phyloP scores from a whole-genome alignment of 2,329 filamentous ascomycete species.

The Exophiala spinifera region DNA sequence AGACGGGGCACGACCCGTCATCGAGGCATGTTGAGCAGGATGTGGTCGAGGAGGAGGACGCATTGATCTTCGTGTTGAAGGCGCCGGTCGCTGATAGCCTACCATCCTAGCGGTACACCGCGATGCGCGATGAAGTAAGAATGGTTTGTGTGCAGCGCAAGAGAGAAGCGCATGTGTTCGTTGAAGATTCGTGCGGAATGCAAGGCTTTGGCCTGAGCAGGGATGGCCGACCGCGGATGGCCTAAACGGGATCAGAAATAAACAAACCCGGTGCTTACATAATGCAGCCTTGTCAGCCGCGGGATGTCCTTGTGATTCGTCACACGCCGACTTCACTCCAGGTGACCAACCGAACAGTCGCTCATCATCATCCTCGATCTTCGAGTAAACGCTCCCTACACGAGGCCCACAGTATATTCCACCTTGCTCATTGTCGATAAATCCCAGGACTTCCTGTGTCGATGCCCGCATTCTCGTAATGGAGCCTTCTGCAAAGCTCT shows the following conservation, averaged over 20 bases:
- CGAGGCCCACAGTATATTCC: too few relatives aligned
- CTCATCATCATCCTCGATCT: not conserved
- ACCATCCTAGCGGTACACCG: constrained; percentile 47
- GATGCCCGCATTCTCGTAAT: constrained; percentile 18
- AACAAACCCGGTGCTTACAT: not conserved
- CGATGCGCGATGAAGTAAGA: not conserved
- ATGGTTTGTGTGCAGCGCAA: not conserved
- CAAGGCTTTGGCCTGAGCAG: not conserved
- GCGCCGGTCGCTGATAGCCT: constrained; percentile 51
- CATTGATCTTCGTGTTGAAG: constrained; percentile 49
- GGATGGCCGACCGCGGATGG: not conserved
- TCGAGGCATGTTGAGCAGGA: constrained; percentile 46
- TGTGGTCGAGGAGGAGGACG: constrained; percentile 49
- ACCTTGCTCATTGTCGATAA: too few relatives aligned
- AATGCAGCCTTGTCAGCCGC: not conserved
- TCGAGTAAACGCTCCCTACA: not conserved
- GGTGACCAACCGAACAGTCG: not conserved
- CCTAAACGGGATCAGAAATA: not conserved
- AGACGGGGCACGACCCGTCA: constrained; percentile 58
- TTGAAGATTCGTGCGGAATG: not conserved
- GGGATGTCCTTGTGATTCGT: not conserved
- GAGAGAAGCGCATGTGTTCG: not conserved
- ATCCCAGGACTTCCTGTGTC: not conserved
- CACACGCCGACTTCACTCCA: constrained; percentile 1
- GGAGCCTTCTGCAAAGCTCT: constrained; percentile 11